Evolutionary conservation across 2,329 filamentous ascomycete genomes (phyloP).

Genomic region (Chlorencoelia australis): DNA sequence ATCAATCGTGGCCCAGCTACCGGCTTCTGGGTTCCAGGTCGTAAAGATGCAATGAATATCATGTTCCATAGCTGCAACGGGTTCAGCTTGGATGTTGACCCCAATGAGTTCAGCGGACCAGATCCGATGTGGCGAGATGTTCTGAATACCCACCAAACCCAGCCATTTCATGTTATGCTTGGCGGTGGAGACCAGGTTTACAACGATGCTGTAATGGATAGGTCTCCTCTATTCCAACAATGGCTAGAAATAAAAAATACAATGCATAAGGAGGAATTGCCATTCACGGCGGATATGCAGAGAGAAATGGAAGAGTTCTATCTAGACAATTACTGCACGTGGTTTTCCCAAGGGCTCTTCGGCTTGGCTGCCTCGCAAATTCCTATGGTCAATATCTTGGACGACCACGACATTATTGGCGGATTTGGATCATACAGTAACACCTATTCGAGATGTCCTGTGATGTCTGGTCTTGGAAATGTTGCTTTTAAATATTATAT

Average conservation of each 20-base stretch:
- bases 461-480: slow-evolving; percentile 81
- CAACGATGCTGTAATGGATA: slow-evolving; percentile 72
- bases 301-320: slow-evolving; percentile 84
- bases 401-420: slow-evolving; percentile 87
- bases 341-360: slow-evolving; percentile 95
- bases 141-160: slow-evolving; percentile 79
- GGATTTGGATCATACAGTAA: slow-evolving; percentile 91
- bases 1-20: slow-evolving; percentile 86
- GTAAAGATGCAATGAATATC: slow-evolving; percentile 85
- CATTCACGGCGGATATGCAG: slow-evolving; percentile 75
- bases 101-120: slow-evolving; percentile 76
- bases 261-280: slow-evolving; percentile 65
- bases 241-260: slow-evolving; percentile 80
- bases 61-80: slow-evolving; percentile 99
- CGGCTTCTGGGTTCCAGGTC: slow-evolving; percentile 89
- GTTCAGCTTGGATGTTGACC: slow-evolving; percentile 71
- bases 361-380: slow-evolving; percentile 90
- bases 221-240: slow-evolving; percentile 67
- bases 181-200: slow-evolving; percentile 96
- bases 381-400: slow-evolving; percentile 96
- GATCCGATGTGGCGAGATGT: slow-evolving; percentile 97
- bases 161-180: slow-evolving; percentile 96
- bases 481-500: slow-evolving; percentile 98
- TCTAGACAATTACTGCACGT: slow-evolving; percentile 77
- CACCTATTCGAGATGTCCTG: slow-evolving; percentile 80